phyloP scores from a whole-genome alignment of 73 alveolate genomes.

The Paramecium octaurelia region DNA sequence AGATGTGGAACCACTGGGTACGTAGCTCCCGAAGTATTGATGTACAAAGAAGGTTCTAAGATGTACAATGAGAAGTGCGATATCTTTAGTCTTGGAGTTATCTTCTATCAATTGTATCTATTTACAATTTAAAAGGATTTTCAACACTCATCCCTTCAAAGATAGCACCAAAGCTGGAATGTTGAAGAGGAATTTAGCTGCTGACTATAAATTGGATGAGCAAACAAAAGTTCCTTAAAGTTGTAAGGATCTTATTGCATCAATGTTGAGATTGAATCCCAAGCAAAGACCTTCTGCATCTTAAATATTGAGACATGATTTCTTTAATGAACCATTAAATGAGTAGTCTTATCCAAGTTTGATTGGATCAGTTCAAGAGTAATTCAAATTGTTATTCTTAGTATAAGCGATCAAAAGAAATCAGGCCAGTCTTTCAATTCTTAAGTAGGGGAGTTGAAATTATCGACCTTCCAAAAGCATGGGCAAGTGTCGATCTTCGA shows the following conservation, averaged over 20 bases:
- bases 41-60: slow-evolving; percentile 21
- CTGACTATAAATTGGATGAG: background rate
- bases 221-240: background rate
- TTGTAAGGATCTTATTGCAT: background rate
- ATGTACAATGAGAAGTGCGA: slow-evolving; percentile 52
- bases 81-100: slow-evolving; percentile 50
- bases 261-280: background rate
- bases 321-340: background rate
- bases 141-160: background rate
- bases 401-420: background rate
- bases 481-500: background rate
- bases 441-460: background rate
- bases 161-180: background rate
- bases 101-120: background rate
- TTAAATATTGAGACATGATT: background rate
- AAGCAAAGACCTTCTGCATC: slow-evolving; percentile 12
- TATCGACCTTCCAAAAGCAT: background rate
- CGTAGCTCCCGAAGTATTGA: slow-evolving; percentile 54
- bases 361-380: background rate
- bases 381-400: background rate
- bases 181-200: background rate
- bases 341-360: background rate
- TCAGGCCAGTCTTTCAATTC: background rate
- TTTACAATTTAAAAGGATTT: background rate
- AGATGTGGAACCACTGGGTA: slow-evolving; percentile 55